Conservation (phyloP, 2,329 filamentous ascomycete genomes). For the Didymellaceae sp. region DNA sequence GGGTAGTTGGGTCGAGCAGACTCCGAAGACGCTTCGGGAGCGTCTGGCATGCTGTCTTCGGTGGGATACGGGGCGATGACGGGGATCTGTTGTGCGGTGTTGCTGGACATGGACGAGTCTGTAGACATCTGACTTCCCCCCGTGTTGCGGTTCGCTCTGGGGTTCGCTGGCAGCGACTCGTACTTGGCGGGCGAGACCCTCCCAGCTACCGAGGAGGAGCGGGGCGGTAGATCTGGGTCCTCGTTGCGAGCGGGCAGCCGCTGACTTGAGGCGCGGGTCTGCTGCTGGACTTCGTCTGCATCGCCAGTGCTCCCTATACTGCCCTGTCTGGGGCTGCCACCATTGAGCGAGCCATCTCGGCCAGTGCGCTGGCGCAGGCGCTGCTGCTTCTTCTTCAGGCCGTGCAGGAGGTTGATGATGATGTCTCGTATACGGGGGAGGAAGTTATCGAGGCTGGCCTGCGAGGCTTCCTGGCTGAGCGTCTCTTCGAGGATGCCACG, state of each 20-base stretch:
- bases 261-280: constrained; percentile 51
- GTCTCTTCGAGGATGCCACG: constrained; percentile 93
- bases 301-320: constrained; percentile 44
- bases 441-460: constrained; percentile 91
- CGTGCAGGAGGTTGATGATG: constrained; percentile 96
- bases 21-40: constrained; percentile 37
- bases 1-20: constrained; percentile 52
- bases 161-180: constrained; percentile 46
- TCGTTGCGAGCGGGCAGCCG: constrained; percentile 52
- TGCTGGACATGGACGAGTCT: constrained; percentile 74
- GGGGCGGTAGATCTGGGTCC: constrained; percentile 54
- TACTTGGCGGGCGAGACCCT: constrained; percentile 53
- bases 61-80: constrained; percentile 76
- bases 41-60: constrained; percentile 58
- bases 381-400: constrained; percentile 95
- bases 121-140: constrained; percentile 41
- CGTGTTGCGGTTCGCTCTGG: constrained; percentile 42
- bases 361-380: constrained; percentile 70
- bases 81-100: constrained; percentile 76
- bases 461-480: constrained; percentile 92
- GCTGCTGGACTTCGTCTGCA: constrained; percentile 49
- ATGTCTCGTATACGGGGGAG: constrained; percentile 95
- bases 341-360: constrained; percentile 54
- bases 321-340: constrained; percentile 48
- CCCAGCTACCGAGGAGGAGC: constrained; percentile 56